Percentiles rank a stretch among this genome's conserved stretches.
Evolutionary conservation across 1,284 basidiomycete genomes (phyloP).

Genomic region (Leccinum griseonigrum): DNA sequence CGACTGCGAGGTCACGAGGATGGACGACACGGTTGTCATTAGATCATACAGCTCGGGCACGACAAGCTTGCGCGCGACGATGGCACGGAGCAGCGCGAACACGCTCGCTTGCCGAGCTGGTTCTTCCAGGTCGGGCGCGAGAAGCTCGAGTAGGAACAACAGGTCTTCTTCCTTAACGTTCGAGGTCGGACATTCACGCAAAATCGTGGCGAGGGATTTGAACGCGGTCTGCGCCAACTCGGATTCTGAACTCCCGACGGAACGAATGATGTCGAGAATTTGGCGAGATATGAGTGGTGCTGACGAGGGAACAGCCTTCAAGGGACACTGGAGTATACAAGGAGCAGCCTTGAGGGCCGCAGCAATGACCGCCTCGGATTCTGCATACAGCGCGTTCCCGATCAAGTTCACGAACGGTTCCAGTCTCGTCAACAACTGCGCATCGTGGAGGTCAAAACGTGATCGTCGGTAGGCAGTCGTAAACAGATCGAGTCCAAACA

Average conservation of each 20-base stretch:
- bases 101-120: constrained; percentile 83
- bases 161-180: constrained; percentile 90
- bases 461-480: constrained; percentile 84
- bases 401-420: constrained; percentile 87
- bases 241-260: constrained; percentile 85
- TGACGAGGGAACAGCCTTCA: constrained; percentile 75
- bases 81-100: constrained; percentile 90
- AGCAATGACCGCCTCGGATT: constrained; percentile 75
- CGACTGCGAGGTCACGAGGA: constrained; percentile 94
- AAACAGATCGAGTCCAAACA: constrained; percentile 92
- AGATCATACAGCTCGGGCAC: constrained; percentile 97
- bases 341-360: constrained; percentile 82
- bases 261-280: constrained; percentile 82
- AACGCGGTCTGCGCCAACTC: constrained; percentile 89
- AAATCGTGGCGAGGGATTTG: constrained; percentile 81
- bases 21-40: constrained; percentile 93
- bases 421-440: constrained; percentile 70
- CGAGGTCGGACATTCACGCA: constrained; percentile 81
- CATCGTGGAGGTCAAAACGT: constrained; percentile 83
- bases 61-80: constrained; percentile 88
- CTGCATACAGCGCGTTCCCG: constrained; percentile 92
- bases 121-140: constrained; percentile 93
- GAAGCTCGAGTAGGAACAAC: constrained; percentile 80
- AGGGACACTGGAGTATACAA: constrained; percentile 81
- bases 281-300: constrained; percentile 86